Conservation (phyloP, 495 filamentous ascomycete genomes). For the Neurospora sp. region DNA sequence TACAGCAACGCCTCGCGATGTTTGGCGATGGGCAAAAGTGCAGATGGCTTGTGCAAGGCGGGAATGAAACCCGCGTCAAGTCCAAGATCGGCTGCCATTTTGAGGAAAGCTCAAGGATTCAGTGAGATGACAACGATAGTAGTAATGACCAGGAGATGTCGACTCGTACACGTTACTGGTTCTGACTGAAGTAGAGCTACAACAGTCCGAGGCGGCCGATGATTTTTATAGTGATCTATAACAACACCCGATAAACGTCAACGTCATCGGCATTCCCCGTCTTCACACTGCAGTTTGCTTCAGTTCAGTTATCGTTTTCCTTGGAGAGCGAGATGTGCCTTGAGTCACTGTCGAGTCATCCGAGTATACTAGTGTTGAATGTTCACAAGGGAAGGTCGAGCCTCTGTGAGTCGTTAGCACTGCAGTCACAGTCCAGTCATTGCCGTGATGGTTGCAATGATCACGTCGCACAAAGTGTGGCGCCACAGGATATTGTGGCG, state of each 20-base stretch:
- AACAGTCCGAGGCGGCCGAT: not conserved
- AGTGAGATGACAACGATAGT: not conserved
- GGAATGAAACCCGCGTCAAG: constrained; percentile 60
- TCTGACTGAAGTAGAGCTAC: not conserved
- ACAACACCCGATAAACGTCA: not conserved
- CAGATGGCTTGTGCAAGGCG: constrained; percentile 65
- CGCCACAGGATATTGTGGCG: not conserved
- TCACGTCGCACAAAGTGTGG: not conserved
- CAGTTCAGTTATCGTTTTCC: not conserved
- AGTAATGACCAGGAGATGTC: not conserved
- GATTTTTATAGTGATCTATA: not conserved
- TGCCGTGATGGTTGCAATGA: not conserved
- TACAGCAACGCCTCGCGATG: constrained; percentile 67
- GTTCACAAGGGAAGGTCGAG: not conserved
- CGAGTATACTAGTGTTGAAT: not conserved
- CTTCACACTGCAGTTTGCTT: not conserved
- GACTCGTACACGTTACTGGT: not conserved
- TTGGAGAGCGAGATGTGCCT: not conserved
- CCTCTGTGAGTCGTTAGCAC: not conserved
- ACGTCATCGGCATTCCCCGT: not conserved
- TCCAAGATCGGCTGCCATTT: constrained; percentile 44
- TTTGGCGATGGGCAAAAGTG: constrained; percentile 66
- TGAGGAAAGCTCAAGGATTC: not conserved
- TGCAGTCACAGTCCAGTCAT: not conserved
- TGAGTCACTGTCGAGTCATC: not conserved